Base-by-base conservation (phyloP, 495 filamentous ascomycete species). In the Stereocaulon alpinum region DNA sequence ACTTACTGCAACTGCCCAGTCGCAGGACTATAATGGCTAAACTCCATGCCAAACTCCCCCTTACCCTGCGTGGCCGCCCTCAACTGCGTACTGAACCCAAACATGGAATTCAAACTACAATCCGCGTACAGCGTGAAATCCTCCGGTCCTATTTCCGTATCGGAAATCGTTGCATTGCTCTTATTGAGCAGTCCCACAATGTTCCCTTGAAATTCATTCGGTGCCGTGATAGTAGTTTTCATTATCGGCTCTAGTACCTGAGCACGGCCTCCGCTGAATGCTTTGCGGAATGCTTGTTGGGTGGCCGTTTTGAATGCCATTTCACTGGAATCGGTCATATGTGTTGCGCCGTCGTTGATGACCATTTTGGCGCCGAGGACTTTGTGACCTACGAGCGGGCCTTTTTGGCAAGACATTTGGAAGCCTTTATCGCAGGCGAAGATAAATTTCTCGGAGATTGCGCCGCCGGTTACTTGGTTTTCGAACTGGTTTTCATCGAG, bases 41-140 rank as follows among this genome's bases (percentile, higher is more conserved):
- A 99, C 77, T 99, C 94, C 94, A 99, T 99, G 62, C 80, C 86
- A 67, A 96, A 99, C 77, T 99, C 94, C 64, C 94, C 94, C 80
- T 99, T 99, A 55, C 93, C 94, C 76, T 99, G 94, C 11, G 92
- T 96, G 24, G 90, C 87, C 4, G 94, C 94, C 62, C 94, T 81
- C 71, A 99, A 74, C 73, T 94, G 85, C 41, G 80, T 84, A 60
- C 83, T 88, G 75, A 99, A 96, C 56, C 94, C 94, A 73, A 99
- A 99, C 94, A 99, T 97, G 65, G 83, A 82, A 68, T 96, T 93
- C 71, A 99, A 72, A 68, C 83, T 87, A 77, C 91, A 96, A 71
- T 96, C 92, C 6, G 92, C 91, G 58, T 84, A 80, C 55, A 99
- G 80, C n/a, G 89, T 91, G 72, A 99, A 96, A 70, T 99, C 94